Evolutionary conservation across 805 yeast genomes (phyloP).

Genomic region (Starmerella vitae): DNA sequence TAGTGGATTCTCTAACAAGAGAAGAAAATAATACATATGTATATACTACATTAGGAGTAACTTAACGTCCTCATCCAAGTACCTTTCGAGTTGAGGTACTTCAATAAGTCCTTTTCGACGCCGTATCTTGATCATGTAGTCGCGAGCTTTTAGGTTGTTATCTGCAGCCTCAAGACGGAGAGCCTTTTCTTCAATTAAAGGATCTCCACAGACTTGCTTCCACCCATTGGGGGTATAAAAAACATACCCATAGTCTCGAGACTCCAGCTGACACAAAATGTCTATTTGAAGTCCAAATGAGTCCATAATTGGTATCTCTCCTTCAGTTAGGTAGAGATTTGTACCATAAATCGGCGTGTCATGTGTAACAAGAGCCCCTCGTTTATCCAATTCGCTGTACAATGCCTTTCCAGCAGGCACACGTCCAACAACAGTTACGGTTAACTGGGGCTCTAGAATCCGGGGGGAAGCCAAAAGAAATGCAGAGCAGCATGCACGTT

Average conservation of each 20-base stretch:
- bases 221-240: conserved; percentile 51
- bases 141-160: conserved; percentile 59
- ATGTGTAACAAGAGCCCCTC: conserved; percentile 52
- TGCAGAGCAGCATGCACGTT: conserved; percentile 76
- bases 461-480: conserved; percentile 64
- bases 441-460: conserved; percentile 69
- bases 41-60: neutral
- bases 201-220: conserved; percentile 82
- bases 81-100: conserved; percentile 53
- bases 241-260: conserved; percentile 68
- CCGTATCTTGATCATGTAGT: conserved; percentile 78
- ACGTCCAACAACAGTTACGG: conserved; percentile 45
- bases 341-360: conserved; percentile 59
- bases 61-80: conserved; percentile 36
- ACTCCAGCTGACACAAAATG: conserved; percentile 42
- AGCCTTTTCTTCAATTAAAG: conserved; percentile 50
- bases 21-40: conserved; percentile 9
- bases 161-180: conserved; percentile 67
- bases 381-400: conserved; percentile 37
- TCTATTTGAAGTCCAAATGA: conserved; percentile 84
- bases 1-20: conserved; percentile 46
- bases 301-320: conserved; percentile 74
- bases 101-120: conserved; percentile 72
- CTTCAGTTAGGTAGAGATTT: conserved; percentile 46
- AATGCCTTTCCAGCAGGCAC: conserved; percentile 37